Percentiles rank a stretch among this genome's conserved stretches.
These are phyloP conservation scores for Vanilla planifolia DNA, from an alignment of 106 monocot genomes.

Conservation along the genomic window DNA sequence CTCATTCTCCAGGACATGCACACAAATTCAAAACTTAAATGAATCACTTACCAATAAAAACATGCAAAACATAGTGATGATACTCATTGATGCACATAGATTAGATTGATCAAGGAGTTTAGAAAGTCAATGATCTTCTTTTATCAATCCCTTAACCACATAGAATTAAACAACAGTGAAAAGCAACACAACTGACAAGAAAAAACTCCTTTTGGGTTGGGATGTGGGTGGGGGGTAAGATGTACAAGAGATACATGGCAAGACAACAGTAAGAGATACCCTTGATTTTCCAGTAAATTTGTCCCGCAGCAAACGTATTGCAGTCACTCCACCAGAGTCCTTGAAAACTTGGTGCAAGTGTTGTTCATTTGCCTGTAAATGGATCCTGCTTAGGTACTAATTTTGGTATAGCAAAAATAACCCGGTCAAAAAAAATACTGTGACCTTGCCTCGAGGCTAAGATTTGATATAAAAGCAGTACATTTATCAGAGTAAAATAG, in stretches of 20 bases:
- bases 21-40: too few species aligned
- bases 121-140: too few species aligned
- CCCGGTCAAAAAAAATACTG: background rate
- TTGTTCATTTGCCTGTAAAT: constrained; percentile 69
- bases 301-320: constrained; percentile 67
- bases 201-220: too few species aligned
- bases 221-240: background rate
- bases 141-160: too few species aligned
- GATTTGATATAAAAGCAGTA: constrained; percentile 81
- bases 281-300: constrained; percentile 72
- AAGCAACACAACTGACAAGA: too few species aligned
- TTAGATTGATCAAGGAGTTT: too few species aligned
- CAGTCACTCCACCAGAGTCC: constrained; percentile 62
- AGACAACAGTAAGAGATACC: constrained; percentile 45
- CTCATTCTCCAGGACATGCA: too few species aligned
- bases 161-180: too few species aligned
- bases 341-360: constrained; percentile 62
- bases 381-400: constrained; percentile 4
- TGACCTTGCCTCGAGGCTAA: constrained; percentile 59
- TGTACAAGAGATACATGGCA: background rate
- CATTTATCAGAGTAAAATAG: constrained; percentile 67
- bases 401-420: background rate
- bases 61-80: too few species aligned
- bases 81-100: too few species aligned
- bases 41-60: too few species aligned